A percentile compares a stretch with the other conserved stretches of the same genome.
Conservation (phyloP, 805 yeast genomes). For the Saccharomycopsis javanensis region DNA sequence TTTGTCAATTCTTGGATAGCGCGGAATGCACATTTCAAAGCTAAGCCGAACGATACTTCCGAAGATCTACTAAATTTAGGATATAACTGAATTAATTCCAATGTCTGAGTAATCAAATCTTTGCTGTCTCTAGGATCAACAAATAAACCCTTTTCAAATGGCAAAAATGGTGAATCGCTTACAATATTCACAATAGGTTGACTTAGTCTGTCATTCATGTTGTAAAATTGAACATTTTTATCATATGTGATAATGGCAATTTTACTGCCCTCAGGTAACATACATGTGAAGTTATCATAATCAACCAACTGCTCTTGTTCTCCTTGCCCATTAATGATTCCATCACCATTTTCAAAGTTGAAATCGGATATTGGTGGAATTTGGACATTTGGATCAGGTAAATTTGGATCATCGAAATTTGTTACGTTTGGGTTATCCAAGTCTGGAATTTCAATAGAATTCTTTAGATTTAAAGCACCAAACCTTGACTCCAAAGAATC, state of each 20-base stretch:
- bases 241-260: slow-evolving; percentile 74
- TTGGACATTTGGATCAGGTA: background rate
- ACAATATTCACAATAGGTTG: slow-evolving; percentile 51
- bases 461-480: background rate
- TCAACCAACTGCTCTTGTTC: background rate
- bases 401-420: slow-evolving; percentile 1
- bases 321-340: slow-evolving; percentile 4
- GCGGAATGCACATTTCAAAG: slow-evolving; percentile 55
- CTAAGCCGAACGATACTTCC: slow-evolving; percentile 74
- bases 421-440: background rate
- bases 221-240: slow-evolving; percentile 59
- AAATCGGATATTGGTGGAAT: background rate
- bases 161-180: slow-evolving; percentile 78
- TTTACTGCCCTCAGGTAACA: slow-evolving; percentile 35
- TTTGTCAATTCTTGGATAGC: slow-evolving; percentile 42
- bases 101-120: slow-evolving; percentile 53
- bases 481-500: background rate
- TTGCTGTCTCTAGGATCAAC: slow-evolving; percentile 67
- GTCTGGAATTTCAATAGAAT: background rate
- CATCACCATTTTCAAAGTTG: slow-evolving; percentile 20
- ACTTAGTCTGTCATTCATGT: slow-evolving; percentile 47
- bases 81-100: slow-evolving; percentile 47
- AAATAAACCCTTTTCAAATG: slow-evolving; percentile 66
- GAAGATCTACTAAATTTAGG: slow-evolving; percentile 30
- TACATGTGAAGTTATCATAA: slow-evolving; percentile 1